A percentile compares a stretch with the other conserved stretches of the same genome.
phyloP scores from a whole-genome alignment of 495 filamentous ascomycete genomes.

The Hypoxylon subgilvum region DNA sequence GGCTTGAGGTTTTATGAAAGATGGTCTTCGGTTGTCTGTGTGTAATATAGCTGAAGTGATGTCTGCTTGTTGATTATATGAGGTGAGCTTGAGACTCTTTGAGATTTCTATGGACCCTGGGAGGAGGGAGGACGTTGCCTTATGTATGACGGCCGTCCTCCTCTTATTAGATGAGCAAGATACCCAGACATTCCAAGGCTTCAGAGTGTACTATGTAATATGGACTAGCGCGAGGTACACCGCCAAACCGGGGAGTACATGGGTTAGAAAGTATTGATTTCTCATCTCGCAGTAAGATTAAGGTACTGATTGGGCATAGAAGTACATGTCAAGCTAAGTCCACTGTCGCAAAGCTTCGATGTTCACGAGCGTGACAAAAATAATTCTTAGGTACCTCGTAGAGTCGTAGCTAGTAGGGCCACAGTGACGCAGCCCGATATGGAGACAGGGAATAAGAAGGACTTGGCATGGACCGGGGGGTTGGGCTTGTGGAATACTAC shows the following conservation, averaged over 20 bases:
- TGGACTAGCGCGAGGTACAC: slow-evolving; percentile 28
- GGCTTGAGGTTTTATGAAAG: slow-evolving; percentile 3
- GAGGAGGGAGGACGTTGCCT: slow-evolving; percentile 48
- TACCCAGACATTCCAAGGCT: slow-evolving; percentile 30
- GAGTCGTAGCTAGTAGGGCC: slow-evolving; percentile 23
- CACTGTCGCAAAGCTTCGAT: slow-evolving; percentile 18
- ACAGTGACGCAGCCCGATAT: slow-evolving; percentile 40
- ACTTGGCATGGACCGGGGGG: no score
- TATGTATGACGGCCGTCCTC: slow-evolving; percentile 48
- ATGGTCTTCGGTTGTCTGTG: not conserved
- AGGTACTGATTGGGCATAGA: slow-evolving; percentile 16
- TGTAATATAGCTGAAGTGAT: not conserved
- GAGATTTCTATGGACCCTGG: slow-evolving; percentile 27
- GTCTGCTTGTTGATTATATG: slow-evolving; percentile 19
- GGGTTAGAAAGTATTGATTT: slow-evolving; percentile 17
- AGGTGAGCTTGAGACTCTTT: slow-evolving; percentile 28
- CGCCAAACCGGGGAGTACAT: slow-evolving; percentile 24
- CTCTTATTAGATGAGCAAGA: slow-evolving; percentile 22
- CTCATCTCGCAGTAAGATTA: slow-evolving; percentile 37
- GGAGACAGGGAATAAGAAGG: slow-evolving; percentile 29
- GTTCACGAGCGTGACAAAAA: slow-evolving; percentile 36
- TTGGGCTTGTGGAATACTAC: no score
- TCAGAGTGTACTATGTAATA: slow-evolving; percentile 27
- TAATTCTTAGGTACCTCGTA: slow-evolving; percentile 21
- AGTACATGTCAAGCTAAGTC: slow-evolving; percentile 28